Evolutionary conservation across 2,329 filamentous ascomycete species (phyloP).

Genomic region (Colletotrichum phormii): DNA sequence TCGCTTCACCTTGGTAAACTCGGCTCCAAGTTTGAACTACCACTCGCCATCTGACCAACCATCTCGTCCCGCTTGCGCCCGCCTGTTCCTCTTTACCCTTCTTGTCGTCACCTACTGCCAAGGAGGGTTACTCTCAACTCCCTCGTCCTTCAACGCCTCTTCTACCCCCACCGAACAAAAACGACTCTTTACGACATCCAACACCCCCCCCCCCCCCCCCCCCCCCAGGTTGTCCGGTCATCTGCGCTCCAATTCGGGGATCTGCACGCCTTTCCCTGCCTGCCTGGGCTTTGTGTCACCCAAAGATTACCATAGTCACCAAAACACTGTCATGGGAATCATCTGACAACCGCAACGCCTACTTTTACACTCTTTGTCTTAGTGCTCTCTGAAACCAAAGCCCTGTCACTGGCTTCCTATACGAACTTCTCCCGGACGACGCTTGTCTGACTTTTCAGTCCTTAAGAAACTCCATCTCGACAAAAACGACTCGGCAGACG

Average conservation of each 20-base stretch:
- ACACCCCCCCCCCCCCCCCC: no score
- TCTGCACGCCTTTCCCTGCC: constrained; percentile 26
- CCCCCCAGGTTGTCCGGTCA: constrained; percentile 31
- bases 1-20: constrained; percentile 22
- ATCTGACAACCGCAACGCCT: constrained; percentile 13
- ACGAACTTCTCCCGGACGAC: background rate
- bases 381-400: background rate
- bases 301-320: background rate
- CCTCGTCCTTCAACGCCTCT: background rate
- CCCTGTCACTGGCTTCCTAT: background rate
- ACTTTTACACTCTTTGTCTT: background rate
- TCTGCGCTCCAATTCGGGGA: constrained; percentile 23
- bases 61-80: constrained; percentile 19
- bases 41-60: constrained; percentile 14
- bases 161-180: background rate
- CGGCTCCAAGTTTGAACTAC: constrained; percentile 16
- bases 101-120: constrained; percentile 5
- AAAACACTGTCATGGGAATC: background rate
- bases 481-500: background rate
- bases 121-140: constrained; percentile 8
- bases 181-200: constrained; percentile 7
- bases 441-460: background rate
- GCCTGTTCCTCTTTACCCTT: constrained; percentile 30
- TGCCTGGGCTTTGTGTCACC: background rate
- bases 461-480: background rate